Conservation (phyloP, 2,329 filamentous ascomycete species). For the Penicillium sp. region DNA sequence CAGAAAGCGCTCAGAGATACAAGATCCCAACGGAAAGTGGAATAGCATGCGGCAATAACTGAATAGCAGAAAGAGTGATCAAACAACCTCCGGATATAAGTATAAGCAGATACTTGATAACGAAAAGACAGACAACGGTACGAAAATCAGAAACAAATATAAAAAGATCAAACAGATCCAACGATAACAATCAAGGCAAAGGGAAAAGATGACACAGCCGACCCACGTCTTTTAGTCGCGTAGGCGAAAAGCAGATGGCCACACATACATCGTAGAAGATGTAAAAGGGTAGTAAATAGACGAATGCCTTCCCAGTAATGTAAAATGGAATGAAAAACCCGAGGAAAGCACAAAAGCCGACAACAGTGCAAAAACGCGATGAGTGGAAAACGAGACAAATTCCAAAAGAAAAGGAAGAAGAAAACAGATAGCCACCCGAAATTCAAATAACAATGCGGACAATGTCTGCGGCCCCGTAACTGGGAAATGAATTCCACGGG, state of each 20-base stretch:
- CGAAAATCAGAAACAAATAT: slow-evolving; percentile 7
- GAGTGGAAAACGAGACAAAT: slow-evolving; percentile 8
- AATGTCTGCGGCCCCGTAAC: neutral
- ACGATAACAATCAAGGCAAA: neutral
- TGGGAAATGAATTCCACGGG: slow-evolving; percentile 5
- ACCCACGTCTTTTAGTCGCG: slow-evolving; percentile 22
- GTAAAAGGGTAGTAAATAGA: slow-evolving; percentile 14
- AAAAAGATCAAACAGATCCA: neutral
- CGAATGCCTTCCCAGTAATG: slow-evolving; percentile 22
- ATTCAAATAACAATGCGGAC: slow-evolving; percentile 15
- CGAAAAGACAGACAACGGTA: slow-evolving; percentile 15
- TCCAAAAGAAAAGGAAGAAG: neutral
- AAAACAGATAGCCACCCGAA: slow-evolving; percentile 33
- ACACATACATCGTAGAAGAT: slow-evolving; percentile 4
- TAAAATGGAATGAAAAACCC: slow-evolving; percentile 14
- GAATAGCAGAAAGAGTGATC: slow-evolving; percentile 33
- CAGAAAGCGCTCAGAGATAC: slow-evolving; percentile 13
- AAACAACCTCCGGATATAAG: slow-evolving; percentile 40
- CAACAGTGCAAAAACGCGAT: slow-evolving; percentile 7
- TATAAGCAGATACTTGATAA: slow-evolving; percentile 22
- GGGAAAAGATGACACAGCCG: slow-evolving; percentile 24
- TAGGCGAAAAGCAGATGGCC: slow-evolving; percentile 12
- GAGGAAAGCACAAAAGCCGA: neutral
- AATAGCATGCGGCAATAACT: slow-evolving; percentile 8
- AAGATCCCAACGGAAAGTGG: slow-evolving; percentile 1